Evolutionary conservation across 1,284 basidiomycete species (phyloP).

Genomic region (Golubevia sp.): DNA sequence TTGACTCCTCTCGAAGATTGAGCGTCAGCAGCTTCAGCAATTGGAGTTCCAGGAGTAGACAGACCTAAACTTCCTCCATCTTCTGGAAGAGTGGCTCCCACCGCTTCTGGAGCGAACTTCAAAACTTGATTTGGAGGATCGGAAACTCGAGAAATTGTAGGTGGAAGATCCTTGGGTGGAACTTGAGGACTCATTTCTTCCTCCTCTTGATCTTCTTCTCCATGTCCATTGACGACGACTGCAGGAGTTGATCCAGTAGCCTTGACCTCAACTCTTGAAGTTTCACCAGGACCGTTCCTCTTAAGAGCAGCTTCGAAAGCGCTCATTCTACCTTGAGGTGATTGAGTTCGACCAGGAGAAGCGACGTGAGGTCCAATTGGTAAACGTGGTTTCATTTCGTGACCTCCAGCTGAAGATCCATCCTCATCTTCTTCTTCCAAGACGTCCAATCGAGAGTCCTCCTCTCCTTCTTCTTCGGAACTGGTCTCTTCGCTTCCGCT

Average conservation of each 20-base stretch:
- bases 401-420: constrained; percentile 25
- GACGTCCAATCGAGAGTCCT: constrained; percentile 26
- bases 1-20: constrained; percentile 2
- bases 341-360: too few relatives aligned
- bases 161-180: too few relatives aligned
- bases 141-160: too few relatives aligned
- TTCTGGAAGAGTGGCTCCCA: too few relatives aligned
- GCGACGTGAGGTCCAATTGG: not conserved
- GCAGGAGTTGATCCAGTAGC: too few relatives aligned
- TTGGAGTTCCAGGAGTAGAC: not conserved
- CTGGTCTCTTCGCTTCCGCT: constrained; percentile 13
- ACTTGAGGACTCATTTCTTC: not conserved
- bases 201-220: constrained; percentile 1
- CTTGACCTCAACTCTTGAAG: too few relatives aligned
- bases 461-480: constrained; percentile 19
- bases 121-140: too few relatives aligned
- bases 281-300: too few relatives aligned
- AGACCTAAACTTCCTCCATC: too few relatives aligned
- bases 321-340: too few relatives aligned
- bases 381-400: constrained; percentile 30
- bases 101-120: too few relatives aligned
- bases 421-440: constrained; percentile 46
- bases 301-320: too few relatives aligned
- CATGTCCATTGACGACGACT: not conserved
- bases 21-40: not conserved